A percentile compares a stretch with the other conserved stretches of the same genome.
phyloP scores from a whole-genome alignment of 768 basidiomycete genomes.

The Trametes coccinea region DNA sequence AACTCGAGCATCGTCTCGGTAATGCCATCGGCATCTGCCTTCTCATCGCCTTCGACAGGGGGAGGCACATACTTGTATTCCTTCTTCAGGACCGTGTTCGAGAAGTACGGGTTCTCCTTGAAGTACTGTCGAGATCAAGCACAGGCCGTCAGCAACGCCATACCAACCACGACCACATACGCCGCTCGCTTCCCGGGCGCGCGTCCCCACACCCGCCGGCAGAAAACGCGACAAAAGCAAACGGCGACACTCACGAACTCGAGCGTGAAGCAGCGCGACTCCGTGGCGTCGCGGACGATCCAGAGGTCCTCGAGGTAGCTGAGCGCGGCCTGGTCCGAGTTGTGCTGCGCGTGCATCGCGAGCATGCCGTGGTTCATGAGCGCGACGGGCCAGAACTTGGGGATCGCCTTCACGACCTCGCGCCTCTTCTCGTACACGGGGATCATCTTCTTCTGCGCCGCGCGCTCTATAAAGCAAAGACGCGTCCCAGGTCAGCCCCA shows the following conservation, averaged over 20 bases:
- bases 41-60: slow-evolving; percentile 52
- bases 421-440: slow-evolving; percentile 76
- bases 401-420: slow-evolving; percentile 59
- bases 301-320: slow-evolving; percentile 85
- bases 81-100: slow-evolving; percentile 74
- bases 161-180: not conserved
- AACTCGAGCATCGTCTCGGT: slow-evolving; percentile 79
- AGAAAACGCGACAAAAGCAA: not conserved
- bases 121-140: slow-evolving; percentile 54
- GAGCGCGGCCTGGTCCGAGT: slow-evolving; percentile 77
- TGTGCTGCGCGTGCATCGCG: slow-evolving; percentile 67
- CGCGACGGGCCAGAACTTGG: slow-evolving; percentile 85
- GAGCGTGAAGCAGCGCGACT: slow-evolving; percentile 80
- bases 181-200: not conserved
- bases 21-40: slow-evolving; percentile 71
- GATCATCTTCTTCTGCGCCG: slow-evolving; percentile 53
- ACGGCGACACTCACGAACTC: slow-evolving; percentile 72
- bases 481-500: slow-evolving; percentile 5
- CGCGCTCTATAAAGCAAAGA: slow-evolving; percentile 51
- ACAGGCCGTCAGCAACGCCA: not conserved
- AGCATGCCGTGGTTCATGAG: slow-evolving; percentile 71
- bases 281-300: slow-evolving; percentile 69
- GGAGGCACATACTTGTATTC: slow-evolving; percentile 73
- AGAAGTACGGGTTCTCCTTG: slow-evolving; percentile 85
- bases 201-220: not conserved